These are phyloP conservation scores for Mycena metata DNA, from an alignment of 768 basidiomycete species.

Conservation along the genomic window DNA sequence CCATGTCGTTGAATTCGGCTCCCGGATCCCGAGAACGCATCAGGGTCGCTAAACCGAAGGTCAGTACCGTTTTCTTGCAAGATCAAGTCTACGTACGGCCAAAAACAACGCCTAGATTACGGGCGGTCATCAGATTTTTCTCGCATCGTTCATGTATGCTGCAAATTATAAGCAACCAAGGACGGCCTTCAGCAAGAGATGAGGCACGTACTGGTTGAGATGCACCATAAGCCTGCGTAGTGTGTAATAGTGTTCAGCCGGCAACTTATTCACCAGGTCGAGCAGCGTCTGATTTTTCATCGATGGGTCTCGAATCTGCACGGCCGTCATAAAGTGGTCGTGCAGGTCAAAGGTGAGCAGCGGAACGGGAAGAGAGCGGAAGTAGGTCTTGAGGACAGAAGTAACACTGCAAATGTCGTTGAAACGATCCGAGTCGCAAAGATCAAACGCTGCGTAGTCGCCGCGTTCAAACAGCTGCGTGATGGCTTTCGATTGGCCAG, in stretches of 20 bases:
- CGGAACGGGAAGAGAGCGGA: constrained; percentile 92
- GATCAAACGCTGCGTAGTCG: constrained; percentile 90
- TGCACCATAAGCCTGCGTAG: constrained; percentile 88
- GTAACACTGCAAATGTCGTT: constrained; percentile 98
- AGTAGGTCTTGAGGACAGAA: constrained; percentile 96
- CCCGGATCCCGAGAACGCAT: constrained; percentile 90
- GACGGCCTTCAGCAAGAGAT: constrained; percentile 10
- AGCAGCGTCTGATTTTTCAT: constrained; percentile 72
- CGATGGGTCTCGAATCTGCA: constrained; percentile 73
- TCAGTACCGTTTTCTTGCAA: constrained; percentile 16
- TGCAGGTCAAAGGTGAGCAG: constrained; percentile 92
- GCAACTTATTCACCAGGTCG: constrained; percentile 82
- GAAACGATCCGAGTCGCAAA: constrained; percentile 88
- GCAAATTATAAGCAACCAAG: constrained; percentile 14
- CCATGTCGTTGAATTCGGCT: constrained; percentile 98
- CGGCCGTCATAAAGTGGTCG: constrained; percentile 87
- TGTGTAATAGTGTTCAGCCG: constrained; percentile 90
- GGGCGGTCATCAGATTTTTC: constrained; percentile 92
- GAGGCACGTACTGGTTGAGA: constrained; percentile 76
- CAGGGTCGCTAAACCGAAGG: constrained; percentile 79
- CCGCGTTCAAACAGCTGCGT: constrained; percentile 95
- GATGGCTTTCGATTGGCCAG: constrained; percentile 91
- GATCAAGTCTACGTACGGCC: constrained; percentile 79
- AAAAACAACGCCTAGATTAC: constrained; percentile 97
- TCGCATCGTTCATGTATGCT: constrained; percentile 76